Percentiles rank a stretch among this genome's conserved stretches.
Evolutionary conservation across 108 stramenopile genomes (phyloP).

Genomic region (Stephanodiscus minutulus): DNA sequence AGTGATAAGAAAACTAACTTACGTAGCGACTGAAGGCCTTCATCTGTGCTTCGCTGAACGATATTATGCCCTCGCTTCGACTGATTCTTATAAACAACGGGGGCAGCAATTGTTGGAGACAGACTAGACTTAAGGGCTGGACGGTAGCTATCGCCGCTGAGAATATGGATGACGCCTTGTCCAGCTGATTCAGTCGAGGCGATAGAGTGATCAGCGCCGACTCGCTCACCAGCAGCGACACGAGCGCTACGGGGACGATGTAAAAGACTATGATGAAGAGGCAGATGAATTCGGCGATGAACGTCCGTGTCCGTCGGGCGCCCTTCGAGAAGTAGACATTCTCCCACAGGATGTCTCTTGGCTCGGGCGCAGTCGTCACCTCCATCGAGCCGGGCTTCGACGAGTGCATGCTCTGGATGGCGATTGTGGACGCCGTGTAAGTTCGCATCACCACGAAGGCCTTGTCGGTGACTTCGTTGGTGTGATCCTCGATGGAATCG

Average conservation of each 20-base stretch:
- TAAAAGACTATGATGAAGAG: slow-evolving; percentile 82
- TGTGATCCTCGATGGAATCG: slow-evolving; percentile 83
- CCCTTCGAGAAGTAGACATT: slow-evolving; percentile 88
- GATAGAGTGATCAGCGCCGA: slow-evolving; percentile 77
- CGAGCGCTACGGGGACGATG: slow-evolving; percentile 78
- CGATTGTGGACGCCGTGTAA: slow-evolving; percentile 90
- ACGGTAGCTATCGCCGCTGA: slow-evolving; percentile 79
- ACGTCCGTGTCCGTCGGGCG: slow-evolving; percentile 70
- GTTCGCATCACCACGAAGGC: slow-evolving; percentile 91
- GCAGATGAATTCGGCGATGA: slow-evolving; percentile 78
- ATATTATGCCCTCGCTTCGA: slow-evolving; percentile 72
- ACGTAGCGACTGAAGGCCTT: slow-evolving; percentile 87
- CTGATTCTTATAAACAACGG: slow-evolving; percentile 83
- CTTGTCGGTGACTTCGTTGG: slow-evolving; percentile 91
- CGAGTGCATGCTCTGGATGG: slow-evolving; percentile 91
- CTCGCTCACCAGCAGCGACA: slow-evolving; percentile 87
- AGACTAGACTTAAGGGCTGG: slow-evolving; percentile 85
- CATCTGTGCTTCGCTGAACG: slow-evolving; percentile 88
- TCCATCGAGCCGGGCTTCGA: slow-evolving; percentile 87
- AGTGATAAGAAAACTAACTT: too few relatives aligned
- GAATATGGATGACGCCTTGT: slow-evolving; percentile 79
- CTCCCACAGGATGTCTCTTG: slow-evolving; percentile 84
- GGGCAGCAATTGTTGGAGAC: slow-evolving; percentile 81
- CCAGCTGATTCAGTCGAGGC: slow-evolving; percentile 76
- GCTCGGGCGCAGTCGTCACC: slow-evolving; percentile 85